These are phyloP conservation scores for Pichia sp. DNA, from an alignment of 1,139 yeast species.

Conservation along the genomic window DNA sequence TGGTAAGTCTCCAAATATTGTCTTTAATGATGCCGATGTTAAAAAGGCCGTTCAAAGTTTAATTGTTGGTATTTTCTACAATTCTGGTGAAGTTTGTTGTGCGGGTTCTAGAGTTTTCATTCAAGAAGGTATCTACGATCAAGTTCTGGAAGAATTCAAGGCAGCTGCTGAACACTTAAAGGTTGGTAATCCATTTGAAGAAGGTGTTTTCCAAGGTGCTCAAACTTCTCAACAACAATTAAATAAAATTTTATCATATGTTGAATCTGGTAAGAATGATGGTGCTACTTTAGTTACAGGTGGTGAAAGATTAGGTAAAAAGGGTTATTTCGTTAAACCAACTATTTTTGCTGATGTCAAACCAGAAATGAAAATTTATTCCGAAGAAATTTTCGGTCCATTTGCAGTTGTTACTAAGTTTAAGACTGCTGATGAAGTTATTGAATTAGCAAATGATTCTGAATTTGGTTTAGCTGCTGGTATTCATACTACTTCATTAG, in stretches of 20 bases:
- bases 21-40: conserved; percentile 66
- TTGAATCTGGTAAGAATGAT: conserved; percentile 70
- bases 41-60: conserved; percentile 55
- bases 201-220: conserved; percentile 62
- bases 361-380: conserved; percentile 51
- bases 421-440: conserved; percentile 55
- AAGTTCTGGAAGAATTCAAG: conserved; percentile 53
- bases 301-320: conserved; percentile 52
- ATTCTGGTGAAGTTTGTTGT: conserved; percentile 83
- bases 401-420: conserved; percentile 64
- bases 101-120: conserved; percentile 80
- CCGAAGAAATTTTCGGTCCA: conserved; percentile 73
- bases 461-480: conserved; percentile 83
- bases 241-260: conserved; percentile 60
- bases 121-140: conserved; percentile 68
- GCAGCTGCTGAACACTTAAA: conserved; percentile 48
- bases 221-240: conserved; percentile 68
- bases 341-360: conserved; percentile 61
- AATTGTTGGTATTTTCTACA: conserved; percentile 59
- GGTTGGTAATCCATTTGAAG: conserved; percentile 71
- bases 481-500: conserved; percentile 52
- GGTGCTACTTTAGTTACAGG: conserved; percentile 47
- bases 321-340: conserved; percentile 64
- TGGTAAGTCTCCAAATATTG: conserved; percentile 77
- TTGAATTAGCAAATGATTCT: conserved; percentile 57